Evolutionary conservation across 768 basidiomycete genomes (phyloP), one percentile per base, ranked within the genome.

Genomic region (Calvatia gigantea): DNA sequence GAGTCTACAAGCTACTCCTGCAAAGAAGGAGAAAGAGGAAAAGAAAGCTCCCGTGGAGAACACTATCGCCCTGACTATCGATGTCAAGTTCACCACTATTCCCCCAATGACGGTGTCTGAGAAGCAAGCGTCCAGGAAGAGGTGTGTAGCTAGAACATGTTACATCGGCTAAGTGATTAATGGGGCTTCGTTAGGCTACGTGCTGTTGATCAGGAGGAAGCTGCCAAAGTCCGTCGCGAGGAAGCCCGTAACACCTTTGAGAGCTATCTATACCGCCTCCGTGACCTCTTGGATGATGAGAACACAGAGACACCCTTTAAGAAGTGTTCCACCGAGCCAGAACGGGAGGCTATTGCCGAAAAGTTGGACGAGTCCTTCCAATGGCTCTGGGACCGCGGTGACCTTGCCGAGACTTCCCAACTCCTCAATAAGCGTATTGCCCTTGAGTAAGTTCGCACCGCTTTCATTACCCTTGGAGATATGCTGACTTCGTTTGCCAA

Each of bases 181-280:
- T 23, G n/a, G n/a, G n/a, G n/a, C n/a, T n/a, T n/a, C n/a, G n/a
- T 19, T 21, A 97, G 95, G 67, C 76, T 99, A 9, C 82, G 87
- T 11, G 83, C 85, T 8, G 77, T 96, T 57, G 91, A 96, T 61
- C 68, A 75, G 6, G 85, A 87, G 52, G 95, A 98, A 72, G 73
- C 77, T 2, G 80, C 85, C 15, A 93, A 91, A 68, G 78, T 76
- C 29, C 83, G 84, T 51, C 85, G 85, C 29, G 95, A 95, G 64
- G 97, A 98, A 68, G 92, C 93, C 2, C 80, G 88, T 28, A 99
- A 99, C 70, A 77, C 81, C 23, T 83, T 99, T 49, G 97, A 99
- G 70, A 84, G 87, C 29, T 97, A 97, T 66, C 71, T 98, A n/a
- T 99, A 99, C 74, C 82, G 87, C 57, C 72, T 97, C 31, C 86